A percentile compares a stretch with the other conserved stretches of the same genome.
These are phyloP conservation scores for Collybiopsis confluens DNA, from an alignment of 768 basidiomycete species.

Conservation along the genomic window DNA sequence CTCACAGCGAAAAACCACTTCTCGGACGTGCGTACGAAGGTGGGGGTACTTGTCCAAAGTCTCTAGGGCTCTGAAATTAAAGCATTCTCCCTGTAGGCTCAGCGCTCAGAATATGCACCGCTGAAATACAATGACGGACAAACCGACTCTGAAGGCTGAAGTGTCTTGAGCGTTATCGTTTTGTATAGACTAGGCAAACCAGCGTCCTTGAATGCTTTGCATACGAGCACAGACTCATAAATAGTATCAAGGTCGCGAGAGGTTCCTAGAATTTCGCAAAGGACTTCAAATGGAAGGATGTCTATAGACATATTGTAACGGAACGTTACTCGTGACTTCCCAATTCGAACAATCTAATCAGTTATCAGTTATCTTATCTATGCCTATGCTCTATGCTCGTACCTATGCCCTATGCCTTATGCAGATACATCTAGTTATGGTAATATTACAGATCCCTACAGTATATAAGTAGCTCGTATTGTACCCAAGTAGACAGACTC, in stretches of 20 bases:
- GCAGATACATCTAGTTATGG: too few species aligned
- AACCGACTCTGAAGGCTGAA: background rate
- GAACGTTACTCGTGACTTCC: too few species aligned
- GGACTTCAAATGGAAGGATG: background rate
- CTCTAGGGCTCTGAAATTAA: constrained; percentile 1
- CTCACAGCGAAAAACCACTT: constrained; percentile 4
- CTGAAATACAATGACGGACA: background rate
- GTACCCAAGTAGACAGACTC: too few species aligned
- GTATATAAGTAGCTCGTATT: too few species aligned
- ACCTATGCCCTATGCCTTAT: too few species aligned
- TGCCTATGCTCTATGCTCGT: too few species aligned
- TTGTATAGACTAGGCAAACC: constrained; percentile 1
- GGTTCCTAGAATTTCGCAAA: background rate
- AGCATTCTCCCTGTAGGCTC: background rate
- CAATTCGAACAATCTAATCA: too few species aligned
- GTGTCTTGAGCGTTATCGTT: background rate
- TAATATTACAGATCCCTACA: too few species aligned
- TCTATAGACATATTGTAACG: background rate
- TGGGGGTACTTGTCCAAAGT: constrained; percentile 5
- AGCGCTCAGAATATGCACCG: background rate
- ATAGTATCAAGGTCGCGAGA: background rate
- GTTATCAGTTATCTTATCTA: too few species aligned
- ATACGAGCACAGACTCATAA: background rate
- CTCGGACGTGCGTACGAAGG: constrained; percentile 5
- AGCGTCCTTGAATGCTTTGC: constrained; percentile 3